Percentiles rank a stretch among this genome's conserved stretches.
Conservation (phyloP, 75 land plant species). For the Pinus taeda region DNA sequence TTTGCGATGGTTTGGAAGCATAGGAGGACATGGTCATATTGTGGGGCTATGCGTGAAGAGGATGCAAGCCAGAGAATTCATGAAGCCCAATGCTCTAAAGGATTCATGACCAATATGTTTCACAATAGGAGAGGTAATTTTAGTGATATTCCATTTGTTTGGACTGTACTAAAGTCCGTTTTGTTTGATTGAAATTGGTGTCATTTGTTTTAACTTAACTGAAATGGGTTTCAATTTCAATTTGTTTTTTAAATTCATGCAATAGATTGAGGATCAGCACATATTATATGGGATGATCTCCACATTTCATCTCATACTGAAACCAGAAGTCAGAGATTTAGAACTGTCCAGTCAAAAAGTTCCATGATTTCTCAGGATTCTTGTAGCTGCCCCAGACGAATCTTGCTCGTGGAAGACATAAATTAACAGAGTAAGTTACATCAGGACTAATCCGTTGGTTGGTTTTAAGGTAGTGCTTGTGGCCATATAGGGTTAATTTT, state of each 20-base stretch:
- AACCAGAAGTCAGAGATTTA: not conserved
- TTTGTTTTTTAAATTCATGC: not conserved
- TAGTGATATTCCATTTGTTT: not conserved
- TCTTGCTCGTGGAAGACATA: slow-evolving; percentile 43
- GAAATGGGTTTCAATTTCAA: too few species aligned
- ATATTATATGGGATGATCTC: not conserved
- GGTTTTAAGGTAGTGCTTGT: not conserved
- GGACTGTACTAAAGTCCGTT: not conserved
- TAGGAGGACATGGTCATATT: not conserved
- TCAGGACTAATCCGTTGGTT: not conserved
- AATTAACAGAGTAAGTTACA: slow-evolving; percentile 33
- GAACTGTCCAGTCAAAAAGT: not conserved
- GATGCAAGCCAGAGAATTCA: slow-evolving; percentile 22
- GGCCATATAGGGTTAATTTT: too few species aligned
- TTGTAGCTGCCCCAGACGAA: slow-evolving; percentile 3
- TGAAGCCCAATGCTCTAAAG: not conserved
- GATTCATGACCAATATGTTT: too few species aligned
- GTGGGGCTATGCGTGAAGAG: slow-evolving; percentile 10
- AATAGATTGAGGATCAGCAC: not conserved
- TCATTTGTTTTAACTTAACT: too few species aligned
- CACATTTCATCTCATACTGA: not conserved
- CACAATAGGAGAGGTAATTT: too few species aligned
- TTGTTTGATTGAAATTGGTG: not conserved
- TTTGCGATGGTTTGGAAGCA: not conserved
- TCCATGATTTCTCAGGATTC: not conserved